Percentiles rank a stretch among this genome's conserved stretches.
These are phyloP conservation scores for Xylaria nigripes DNA, from an alignment of 495 filamentous ascomycete genomes.

Conservation along the genomic window DNA sequence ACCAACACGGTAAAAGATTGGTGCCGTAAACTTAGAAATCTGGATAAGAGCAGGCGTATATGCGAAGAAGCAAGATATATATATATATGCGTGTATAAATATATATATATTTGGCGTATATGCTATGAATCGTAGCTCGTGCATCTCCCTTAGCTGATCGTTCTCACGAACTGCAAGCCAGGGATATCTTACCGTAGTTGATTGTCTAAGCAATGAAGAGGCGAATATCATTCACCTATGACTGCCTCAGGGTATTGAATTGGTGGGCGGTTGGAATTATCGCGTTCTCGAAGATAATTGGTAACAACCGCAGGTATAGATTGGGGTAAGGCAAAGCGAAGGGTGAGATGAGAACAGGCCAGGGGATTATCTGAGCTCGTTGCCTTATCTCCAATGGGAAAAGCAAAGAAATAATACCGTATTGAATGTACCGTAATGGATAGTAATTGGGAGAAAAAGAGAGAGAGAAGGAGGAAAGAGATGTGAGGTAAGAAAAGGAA, in stretches of 20 bases:
- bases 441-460: conserved; percentile 20
- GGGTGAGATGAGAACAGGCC: not conserved
- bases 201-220: not conserved
- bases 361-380: not conserved
- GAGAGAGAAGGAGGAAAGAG: conserved; percentile 18
- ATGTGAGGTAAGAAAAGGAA: conserved; percentile 33
- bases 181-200: conserved; percentile 2
- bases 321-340: not conserved
- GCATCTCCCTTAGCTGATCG: not conserved
- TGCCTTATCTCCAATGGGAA: conserved; percentile 16
- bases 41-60: not conserved
- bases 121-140: too few relatives aligned
- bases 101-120: too few relatives aligned
- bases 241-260: not conserved
- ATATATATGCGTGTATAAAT: too few relatives aligned
- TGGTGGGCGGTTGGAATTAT: not conserved
- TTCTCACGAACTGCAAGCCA: not conserved
- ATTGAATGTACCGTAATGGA: conserved; percentile 12
- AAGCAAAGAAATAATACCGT: conserved; percentile 16
- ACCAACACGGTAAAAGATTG: conserved; percentile 8
- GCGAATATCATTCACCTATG: too few relatives aligned
- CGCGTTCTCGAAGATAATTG: not conserved
- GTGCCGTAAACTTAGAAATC: conserved; percentile 11
- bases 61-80: too few relatives aligned
- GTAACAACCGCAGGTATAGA: not conserved